Conservation (phyloP, 257 asterid species). For the Salvia splendens region DNA sequence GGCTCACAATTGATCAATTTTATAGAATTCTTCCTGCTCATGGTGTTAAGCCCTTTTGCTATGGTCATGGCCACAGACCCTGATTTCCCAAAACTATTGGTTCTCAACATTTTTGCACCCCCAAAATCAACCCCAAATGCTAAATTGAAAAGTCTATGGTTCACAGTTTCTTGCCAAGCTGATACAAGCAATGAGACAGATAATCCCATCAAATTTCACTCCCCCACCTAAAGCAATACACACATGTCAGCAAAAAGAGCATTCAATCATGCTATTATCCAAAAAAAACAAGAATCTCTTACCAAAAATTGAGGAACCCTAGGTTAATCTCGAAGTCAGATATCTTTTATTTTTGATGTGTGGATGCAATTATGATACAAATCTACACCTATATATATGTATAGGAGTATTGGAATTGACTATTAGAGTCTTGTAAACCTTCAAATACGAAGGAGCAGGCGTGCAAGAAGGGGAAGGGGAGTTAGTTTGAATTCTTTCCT, state of each 20-base stretch:
- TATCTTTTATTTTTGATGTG: neutral
- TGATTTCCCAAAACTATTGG: slow-evolving; percentile 39
- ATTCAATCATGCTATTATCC: neutral
- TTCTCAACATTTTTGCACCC: slow-evolving; percentile 39
- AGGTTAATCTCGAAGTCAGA: slow-evolving; percentile 8
- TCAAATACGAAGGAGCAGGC: slow-evolving; percentile 44
- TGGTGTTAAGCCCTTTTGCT: slow-evolving; percentile 33
- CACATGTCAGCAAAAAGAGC: slow-evolving; percentile 21
- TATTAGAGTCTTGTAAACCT: slow-evolving; percentile 15
- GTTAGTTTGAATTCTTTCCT: slow-evolving; percentile 33
- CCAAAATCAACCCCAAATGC: slow-evolving; percentile 27
- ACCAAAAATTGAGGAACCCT: slow-evolving; percentile 42
- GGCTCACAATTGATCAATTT: slow-evolving; percentile 64
- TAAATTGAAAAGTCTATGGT: slow-evolving; percentile 25
- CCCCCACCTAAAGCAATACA: slow-evolving; percentile 33
- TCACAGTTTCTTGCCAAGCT: neutral
- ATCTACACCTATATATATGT: slow-evolving; percentile 27
- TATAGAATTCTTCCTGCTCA: slow-evolving; percentile 61
- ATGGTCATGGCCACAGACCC: slow-evolving; percentile 35
- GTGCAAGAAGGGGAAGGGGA: slow-evolving; percentile 26
- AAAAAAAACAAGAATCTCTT: slow-evolving; percentile 30
- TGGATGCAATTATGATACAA: slow-evolving; percentile 21
- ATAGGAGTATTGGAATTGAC: too few species aligned
- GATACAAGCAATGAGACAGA: slow-evolving; percentile 40
- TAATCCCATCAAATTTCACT: slow-evolving; percentile 33